Base-by-base conservation (phyloP, 2,329 filamentous ascomycete species). In the Diaporthe vexans region DNA sequence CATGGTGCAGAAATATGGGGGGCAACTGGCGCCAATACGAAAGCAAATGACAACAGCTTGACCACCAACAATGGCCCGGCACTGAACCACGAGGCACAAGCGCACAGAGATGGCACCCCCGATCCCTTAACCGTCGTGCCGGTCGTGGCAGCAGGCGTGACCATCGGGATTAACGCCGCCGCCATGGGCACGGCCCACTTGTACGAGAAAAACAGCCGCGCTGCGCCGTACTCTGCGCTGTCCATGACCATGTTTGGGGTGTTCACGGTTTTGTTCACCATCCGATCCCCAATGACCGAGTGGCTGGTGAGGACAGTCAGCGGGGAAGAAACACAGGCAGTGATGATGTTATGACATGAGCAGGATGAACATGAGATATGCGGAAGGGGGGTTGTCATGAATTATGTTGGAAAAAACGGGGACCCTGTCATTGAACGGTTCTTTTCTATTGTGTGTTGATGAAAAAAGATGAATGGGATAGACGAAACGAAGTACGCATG, bases 141-240 rank as follows among this genome's bases (percentile, higher is more conserved):
- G 2, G 86, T 83, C 0, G 84, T 90, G 2, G 88, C 88, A 0
- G 82, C 86, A 0, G 89, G 89, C 48, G 84, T 89, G 48, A 84
- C 88, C 0, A 84, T 90, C 65, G 89, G 89, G 4, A 86, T 91
- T 81, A 91, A 91, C 76, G 88, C 88, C 1, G 89, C 89, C 0
- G 89, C 89, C 4, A 90, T 91, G 88, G 89, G 89, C 3, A 89
- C 89, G 0, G 85, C 89, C 0, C 88, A 89, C 74, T 82, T 91
- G 19, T 90, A 91, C 73, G 88, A 90, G 79, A 85, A 84, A 10
- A 83, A 83, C 71, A 89, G 86, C 76, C 84, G 83, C 0, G 87
- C 89, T 4, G 88, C 88, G 3, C 88, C 89, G 0, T 90, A 90
- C 76, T 87, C 89, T 3, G 88, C 87, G 1, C 80, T 91, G 21